Percentiles rank a stretch among this genome's conserved stretches.
Evolutionary conservation across 495 filamentous ascomycete genomes (phyloP).

Genomic region (Penicillium malachiteum): DNA sequence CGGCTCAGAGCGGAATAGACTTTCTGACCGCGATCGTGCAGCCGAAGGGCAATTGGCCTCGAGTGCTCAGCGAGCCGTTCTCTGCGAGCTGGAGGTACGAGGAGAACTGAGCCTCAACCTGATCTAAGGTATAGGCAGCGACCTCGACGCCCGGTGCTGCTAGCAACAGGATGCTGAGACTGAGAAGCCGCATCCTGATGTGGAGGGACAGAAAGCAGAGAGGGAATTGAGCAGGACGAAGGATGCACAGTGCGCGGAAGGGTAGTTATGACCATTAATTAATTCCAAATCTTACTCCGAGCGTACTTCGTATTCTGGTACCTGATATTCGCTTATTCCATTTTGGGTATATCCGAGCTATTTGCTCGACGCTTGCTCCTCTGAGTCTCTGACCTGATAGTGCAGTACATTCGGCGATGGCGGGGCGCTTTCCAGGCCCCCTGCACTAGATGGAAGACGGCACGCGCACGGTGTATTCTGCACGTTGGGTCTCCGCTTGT

Average conservation of each 20-base stretch:
- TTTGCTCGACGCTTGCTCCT: no score
- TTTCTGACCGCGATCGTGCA: not conserved
- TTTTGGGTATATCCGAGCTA: no score
- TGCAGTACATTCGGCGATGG: no score
- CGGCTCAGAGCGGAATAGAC: not conserved
- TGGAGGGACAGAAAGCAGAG: not conserved
- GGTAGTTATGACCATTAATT: not conserved
- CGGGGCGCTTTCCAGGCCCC: no score
- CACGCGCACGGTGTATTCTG: no score
- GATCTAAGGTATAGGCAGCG: constrained; percentile 2
- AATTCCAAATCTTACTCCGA: not conserved
- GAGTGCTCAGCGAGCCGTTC: not conserved
- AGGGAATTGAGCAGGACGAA: not conserved
- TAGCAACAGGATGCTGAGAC: not conserved
- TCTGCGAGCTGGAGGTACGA: not conserved
- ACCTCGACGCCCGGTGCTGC: not conserved
- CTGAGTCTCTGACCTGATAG: no score
- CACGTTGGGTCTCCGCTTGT: no score
- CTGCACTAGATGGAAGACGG: no score
- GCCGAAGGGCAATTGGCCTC: not conserved
- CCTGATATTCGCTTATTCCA: no score
- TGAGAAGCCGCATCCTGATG: not conserved
- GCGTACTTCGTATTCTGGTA: no score
- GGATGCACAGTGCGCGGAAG: not conserved
- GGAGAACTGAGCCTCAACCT: constrained; percentile 1